phyloP scores from a whole-genome alignment of 2,329 filamentous ascomycete species.

The Coniochaeta prunicola region DNA sequence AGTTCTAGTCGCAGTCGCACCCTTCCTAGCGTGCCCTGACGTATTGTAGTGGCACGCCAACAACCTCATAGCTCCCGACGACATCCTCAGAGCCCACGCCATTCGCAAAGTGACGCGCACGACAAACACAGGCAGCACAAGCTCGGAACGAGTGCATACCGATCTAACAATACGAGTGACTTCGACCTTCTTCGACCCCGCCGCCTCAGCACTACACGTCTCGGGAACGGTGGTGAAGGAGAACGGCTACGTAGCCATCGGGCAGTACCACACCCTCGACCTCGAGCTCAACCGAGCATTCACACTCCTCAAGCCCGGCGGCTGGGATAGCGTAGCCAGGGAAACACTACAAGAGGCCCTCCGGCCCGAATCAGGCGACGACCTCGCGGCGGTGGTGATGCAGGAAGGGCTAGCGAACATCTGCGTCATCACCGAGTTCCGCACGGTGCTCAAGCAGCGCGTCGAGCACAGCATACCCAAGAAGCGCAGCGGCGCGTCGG shows the following conservation, averaged over 20 bases:
- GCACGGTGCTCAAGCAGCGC: conserved; percentile 65
- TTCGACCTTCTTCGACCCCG: conserved; percentile 51
- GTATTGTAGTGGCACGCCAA: conserved; percentile 47
- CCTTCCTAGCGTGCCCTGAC: background rate
- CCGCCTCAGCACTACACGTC: conserved; percentile 46
- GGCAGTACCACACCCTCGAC: conserved; percentile 59
- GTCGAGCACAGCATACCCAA: conserved; percentile 61
- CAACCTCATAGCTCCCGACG: conserved; percentile 48
- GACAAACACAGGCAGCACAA: conserved; percentile 36
- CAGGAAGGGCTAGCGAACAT: conserved; percentile 81
- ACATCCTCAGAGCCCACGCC: conserved; percentile 47
- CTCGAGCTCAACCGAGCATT: conserved; percentile 85
- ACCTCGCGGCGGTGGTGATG: conserved; percentile 87
- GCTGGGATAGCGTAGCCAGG: conserved; percentile 87
- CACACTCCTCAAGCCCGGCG: conserved; percentile 72
- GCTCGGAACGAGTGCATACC: conserved; percentile 46
- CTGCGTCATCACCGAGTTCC: conserved; percentile 73
- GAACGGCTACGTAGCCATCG: conserved; percentile 44
- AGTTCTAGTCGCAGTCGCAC: conserved; percentile 8
- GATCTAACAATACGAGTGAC: conserved; percentile 50
- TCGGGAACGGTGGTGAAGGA: conserved; percentile 47
- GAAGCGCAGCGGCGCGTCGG: conserved; percentile 57
- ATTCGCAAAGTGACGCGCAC: conserved; percentile 46
- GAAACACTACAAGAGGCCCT: conserved; percentile 73
- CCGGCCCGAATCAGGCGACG: conserved; percentile 70